phyloP scores from a whole-genome alignment of 2,329 filamentous ascomycete species.

The Neofusicoccum laricinum region DNA sequence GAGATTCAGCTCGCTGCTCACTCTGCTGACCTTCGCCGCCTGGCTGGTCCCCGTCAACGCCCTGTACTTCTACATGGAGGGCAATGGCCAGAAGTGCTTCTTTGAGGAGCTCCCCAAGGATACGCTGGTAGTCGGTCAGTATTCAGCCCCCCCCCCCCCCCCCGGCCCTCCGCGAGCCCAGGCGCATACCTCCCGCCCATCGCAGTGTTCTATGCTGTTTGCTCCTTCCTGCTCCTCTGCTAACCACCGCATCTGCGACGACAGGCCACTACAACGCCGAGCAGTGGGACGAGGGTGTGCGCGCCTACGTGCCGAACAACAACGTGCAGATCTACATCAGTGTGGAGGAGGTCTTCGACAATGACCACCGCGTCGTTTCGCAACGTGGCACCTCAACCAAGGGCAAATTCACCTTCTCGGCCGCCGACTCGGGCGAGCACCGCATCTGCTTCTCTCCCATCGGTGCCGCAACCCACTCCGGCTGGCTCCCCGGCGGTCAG shows the following conservation, averaged over 20 bases:
- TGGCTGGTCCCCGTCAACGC: conserved; percentile 66
- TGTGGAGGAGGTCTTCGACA: conserved; percentile 96
- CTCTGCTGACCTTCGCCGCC: conserved; percentile 64
- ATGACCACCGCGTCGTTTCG: conserved; percentile 91
- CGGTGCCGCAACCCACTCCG: conserved; percentile 65
- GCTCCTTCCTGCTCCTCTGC: neutral
- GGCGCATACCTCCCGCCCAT: no score
- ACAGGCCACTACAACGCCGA: conserved; percentile 80
- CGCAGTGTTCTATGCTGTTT: no score
- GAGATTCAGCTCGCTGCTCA: conserved; percentile 34
- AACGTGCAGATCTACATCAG: conserved; percentile 83
- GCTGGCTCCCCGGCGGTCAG: conserved; percentile 67
- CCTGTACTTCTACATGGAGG: conserved; percentile 94
- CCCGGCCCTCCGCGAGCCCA: neutral
- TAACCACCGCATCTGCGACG: neutral
- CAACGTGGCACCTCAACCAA: conserved; percentile 67
- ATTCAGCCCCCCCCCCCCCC: neutral
- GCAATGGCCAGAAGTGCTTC: conserved; percentile 85
- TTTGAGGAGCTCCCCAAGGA: conserved; percentile 97
- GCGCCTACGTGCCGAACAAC: conserved; percentile 68
- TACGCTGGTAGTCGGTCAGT: conserved; percentile 82
- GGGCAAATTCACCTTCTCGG: conserved; percentile 93
- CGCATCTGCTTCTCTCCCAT: conserved; percentile 89
- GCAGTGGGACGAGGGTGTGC: conserved; percentile 71
- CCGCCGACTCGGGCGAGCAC: conserved; percentile 93